Conservation (phyloP, 2,329 filamentous ascomycete genomes). For the Clarireedia homoeocarpa region DNA sequence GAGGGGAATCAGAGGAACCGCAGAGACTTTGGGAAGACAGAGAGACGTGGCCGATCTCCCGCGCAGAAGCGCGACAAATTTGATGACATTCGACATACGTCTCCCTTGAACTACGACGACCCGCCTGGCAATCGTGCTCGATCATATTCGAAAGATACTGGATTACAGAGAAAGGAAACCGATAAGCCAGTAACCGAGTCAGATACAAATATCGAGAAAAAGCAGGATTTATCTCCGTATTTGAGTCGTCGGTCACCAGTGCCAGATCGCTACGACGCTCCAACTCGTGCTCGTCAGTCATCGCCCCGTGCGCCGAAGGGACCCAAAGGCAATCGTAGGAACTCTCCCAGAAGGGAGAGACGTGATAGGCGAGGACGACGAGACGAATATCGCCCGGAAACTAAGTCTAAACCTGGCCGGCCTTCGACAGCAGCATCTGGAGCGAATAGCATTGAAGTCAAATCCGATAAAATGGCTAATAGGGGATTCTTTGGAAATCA, state of each 20-base stretch:
- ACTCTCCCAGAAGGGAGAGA: slow-evolving; percentile 21
- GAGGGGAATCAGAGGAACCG: slow-evolving; percentile 21
- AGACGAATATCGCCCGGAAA: slow-evolving; percentile 25
- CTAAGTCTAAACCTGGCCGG: slow-evolving; percentile 23
- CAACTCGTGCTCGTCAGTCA: slow-evolving; percentile 21
- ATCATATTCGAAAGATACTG: slow-evolving; percentile 13
- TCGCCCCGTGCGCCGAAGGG: slow-evolving; percentile 25
- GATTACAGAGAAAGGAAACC: slow-evolving; percentile 14
- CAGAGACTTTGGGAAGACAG: slow-evolving; percentile 20
- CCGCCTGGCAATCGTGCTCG: slow-evolving; percentile 12
- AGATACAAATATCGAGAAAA: slow-evolving; percentile 17
- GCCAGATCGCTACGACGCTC: slow-evolving; percentile 24
- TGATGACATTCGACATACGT: slow-evolving; percentile 15
- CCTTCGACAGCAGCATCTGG: slow-evolving; percentile 26
- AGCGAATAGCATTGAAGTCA: slow-evolving; percentile 31
- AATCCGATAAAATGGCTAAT: slow-evolving; percentile 29
- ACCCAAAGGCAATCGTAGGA: slow-evolving; percentile 16
- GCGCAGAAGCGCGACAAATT: slow-evolving; percentile 22
- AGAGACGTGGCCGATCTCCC: slow-evolving; percentile 25
- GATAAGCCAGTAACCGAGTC: slow-evolving; percentile 19
- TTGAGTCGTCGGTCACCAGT: slow-evolving; percentile 21
- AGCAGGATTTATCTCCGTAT: slow-evolving; percentile 17
- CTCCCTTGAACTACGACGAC: slow-evolving; percentile 12
- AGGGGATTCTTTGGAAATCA: slow-evolving; percentile 29
- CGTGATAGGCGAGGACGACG: slow-evolving; percentile 18